These are phyloP conservation scores for Cyclostephanos tholiformis DNA, from an alignment of 108 stramenopile species.

Conservation along the genomic window DNA sequence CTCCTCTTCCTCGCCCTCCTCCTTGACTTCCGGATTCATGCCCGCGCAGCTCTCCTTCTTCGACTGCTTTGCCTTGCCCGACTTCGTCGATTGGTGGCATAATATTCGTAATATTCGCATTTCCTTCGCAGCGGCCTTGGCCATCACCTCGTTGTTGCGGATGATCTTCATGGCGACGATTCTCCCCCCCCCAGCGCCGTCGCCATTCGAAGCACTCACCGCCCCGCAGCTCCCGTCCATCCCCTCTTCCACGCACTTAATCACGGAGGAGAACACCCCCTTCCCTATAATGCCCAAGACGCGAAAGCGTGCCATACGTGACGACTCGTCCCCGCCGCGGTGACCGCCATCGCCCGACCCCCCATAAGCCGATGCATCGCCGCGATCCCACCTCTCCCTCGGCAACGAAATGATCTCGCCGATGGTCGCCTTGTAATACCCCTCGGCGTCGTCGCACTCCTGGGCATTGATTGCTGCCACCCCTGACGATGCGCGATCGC, in stretches of 20 bases:
- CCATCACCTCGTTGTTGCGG: conserved; percentile 98
- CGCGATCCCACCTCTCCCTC: conserved; percentile 21
- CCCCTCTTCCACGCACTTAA: conserved; percentile 73
- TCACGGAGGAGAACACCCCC: conserved; percentile 96
- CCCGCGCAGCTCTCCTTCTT: conserved; percentile 2
- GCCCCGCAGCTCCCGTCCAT: conserved; percentile 15
- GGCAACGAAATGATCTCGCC: conserved; percentile 73
- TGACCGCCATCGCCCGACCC: not conserved
- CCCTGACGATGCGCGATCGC: not conserved
- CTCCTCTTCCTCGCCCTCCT: conserved; percentile 50
- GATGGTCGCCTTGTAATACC: conserved; percentile 95
- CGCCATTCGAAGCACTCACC: conserved; percentile 14
- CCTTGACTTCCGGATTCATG: conserved; percentile 11
- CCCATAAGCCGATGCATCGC: not conserved
- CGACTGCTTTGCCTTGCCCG: not conserved
- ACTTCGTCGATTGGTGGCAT: conserved; percentile 29
- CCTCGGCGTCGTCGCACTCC: conserved; percentile 96
- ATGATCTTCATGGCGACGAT: conserved; percentile 96
- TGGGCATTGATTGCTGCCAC: conserved; percentile 33
- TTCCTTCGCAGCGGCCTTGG: conserved; percentile 90
- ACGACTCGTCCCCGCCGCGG: conserved; percentile 14
- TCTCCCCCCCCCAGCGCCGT: conserved; percentile 12
- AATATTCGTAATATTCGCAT: conserved; percentile 62
- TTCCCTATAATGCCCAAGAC: conserved; percentile 92
- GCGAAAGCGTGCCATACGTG: conserved; percentile 58